These are phyloP conservation scores for Venustampulla echinocandica DNA, from an alignment of 495 filamentous ascomycete species.

Conservation along the genomic window DNA sequence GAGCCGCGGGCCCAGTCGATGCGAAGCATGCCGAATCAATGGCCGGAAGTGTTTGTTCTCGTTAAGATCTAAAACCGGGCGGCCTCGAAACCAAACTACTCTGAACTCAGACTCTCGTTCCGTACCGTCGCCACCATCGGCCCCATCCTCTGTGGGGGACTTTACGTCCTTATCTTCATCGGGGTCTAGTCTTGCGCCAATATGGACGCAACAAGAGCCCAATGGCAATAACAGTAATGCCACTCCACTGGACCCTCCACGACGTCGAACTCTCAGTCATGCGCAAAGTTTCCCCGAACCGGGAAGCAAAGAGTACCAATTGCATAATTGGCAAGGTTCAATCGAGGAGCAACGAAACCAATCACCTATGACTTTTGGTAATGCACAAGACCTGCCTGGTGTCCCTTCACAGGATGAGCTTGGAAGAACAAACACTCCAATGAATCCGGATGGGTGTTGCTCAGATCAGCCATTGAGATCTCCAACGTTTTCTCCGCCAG, in stretches of 20 bases:
- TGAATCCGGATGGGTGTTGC: not conserved
- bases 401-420: not conserved
- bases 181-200: too few relatives aligned
- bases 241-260: too few relatives aligned
- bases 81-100: not conserved
- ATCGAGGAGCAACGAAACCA: not conserved
- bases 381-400: not conserved
- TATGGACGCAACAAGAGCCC: too few relatives aligned
- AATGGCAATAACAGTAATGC: too few relatives aligned
- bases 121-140: not conserved
- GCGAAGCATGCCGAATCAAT: slow-evolving; percentile 1
- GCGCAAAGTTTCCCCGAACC: not conserved
- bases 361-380: not conserved
- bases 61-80: not conserved
- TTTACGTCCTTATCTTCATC: not conserved
- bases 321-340: not conserved
- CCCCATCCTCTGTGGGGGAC: not conserved
- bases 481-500: not conserved
- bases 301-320: not conserved
- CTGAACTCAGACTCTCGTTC: not conserved
- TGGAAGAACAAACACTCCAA: not conserved
- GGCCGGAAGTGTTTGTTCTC: slow-evolving; percentile 1
- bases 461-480: not conserved
- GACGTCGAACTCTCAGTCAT: not conserved
- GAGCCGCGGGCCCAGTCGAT: not conserved